These are phyloP conservation scores for Colletotrichum sp. DNA, from an alignment of 2,329 filamentous ascomycete genomes.

Conservation along the genomic window DNA sequence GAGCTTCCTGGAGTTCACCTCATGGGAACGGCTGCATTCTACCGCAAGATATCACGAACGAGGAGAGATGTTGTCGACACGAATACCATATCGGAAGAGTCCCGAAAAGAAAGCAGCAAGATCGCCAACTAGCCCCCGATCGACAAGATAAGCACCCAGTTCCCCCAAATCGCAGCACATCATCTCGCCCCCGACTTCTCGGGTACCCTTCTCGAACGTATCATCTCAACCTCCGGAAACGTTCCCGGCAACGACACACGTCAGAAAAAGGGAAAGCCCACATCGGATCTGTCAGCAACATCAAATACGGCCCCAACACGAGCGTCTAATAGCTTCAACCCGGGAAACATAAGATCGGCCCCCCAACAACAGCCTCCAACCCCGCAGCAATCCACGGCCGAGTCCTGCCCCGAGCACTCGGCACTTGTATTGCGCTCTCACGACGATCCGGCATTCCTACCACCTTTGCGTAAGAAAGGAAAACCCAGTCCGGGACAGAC, in stretches of 20 bases:
- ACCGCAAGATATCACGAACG: background rate
- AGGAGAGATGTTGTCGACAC: background rate
- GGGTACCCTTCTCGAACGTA: background rate
- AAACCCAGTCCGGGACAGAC: background rate
- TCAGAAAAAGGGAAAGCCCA: background rate
- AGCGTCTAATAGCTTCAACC: background rate
- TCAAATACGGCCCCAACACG: background rate
- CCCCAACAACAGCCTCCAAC: background rate
- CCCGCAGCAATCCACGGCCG: background rate
- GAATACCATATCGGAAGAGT: background rate
- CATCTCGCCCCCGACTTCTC: background rate
- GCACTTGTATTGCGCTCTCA: background rate
- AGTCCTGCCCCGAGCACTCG: background rate
- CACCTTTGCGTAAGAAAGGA: background rate
- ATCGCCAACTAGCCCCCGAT: background rate
- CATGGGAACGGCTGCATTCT: background rate
- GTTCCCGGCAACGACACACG: background rate
- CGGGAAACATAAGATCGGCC: background rate
- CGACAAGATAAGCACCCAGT: background rate
- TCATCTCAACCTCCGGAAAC: background rate
- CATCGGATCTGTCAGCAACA: background rate
- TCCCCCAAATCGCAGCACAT: background rate
- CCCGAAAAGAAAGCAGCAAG: background rate
- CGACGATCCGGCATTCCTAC: background rate
- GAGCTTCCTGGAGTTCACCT: background rate